phyloP scores from a whole-genome alignment of 257 asterid genomes.

The Verbascum thapsus region DNA sequence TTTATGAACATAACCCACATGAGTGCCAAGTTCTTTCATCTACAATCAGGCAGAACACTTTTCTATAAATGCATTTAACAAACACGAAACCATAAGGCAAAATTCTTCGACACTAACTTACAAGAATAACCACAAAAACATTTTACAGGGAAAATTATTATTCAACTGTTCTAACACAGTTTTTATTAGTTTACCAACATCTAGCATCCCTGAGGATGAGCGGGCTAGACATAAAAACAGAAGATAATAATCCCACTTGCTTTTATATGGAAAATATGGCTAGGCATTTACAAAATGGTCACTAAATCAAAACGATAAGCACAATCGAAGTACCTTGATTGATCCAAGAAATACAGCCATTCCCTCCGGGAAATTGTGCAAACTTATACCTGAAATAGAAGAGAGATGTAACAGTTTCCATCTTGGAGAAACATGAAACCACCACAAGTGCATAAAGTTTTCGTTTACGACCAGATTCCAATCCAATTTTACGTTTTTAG shows the following conservation, averaged over 20 bases:
- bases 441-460: constrained; percentile 20
- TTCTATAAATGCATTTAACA: constrained; percentile 10
- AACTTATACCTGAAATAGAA: constrained; percentile 71
- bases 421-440: constrained; percentile 1
- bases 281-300: constrained; percentile 4
- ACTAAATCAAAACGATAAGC: background rate
- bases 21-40: background rate
- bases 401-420: constrained; percentile 23
- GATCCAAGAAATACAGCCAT: constrained; percentile 98
- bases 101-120: background rate
- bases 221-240: background rate
- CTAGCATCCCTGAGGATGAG: background rate
- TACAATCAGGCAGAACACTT: constrained; percentile 5
- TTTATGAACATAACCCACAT: background rate
- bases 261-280: background rate
- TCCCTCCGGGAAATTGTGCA: constrained; percentile 97
- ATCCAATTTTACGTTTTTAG: background rate
- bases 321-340: constrained; percentile 53
- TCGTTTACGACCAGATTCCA: background rate
- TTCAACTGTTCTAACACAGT: background rate
- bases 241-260: constrained; percentile 6
- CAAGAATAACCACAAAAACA: background rate
- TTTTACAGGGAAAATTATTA: constrained; percentile 8
- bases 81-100: background rate
- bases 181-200: background rate